phyloP scores from a whole-genome alignment of 257 asterid genomes.

The Fraxinus americana region DNA sequence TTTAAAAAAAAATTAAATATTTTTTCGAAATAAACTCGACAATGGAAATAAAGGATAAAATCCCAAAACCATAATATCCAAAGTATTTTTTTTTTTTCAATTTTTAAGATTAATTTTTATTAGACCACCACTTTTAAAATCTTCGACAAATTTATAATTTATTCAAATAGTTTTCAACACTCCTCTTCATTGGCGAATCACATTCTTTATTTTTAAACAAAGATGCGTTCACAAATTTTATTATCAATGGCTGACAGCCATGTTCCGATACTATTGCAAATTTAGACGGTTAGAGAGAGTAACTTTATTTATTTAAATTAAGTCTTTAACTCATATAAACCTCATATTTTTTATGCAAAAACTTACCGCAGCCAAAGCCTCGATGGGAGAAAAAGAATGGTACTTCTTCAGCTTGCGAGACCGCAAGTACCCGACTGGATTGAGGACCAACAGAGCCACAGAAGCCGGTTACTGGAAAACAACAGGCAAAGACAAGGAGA shows the following conservation, averaged over 20 bases:
- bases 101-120: not conserved
- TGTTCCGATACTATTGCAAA: too few species aligned
- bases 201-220: not conserved
- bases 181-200: not conserved
- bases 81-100: too few species aligned
- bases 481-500: slow-evolving; percentile 86
- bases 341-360: not conserved
- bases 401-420: slow-evolving; percentile 75
- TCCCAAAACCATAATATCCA: not conserved
- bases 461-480: slow-evolving; percentile 91
- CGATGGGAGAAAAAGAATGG: slow-evolving; percentile 92
- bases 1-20: too few species aligned
- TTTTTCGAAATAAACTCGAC: too few species aligned
- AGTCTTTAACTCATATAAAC: not conserved
- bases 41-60: too few species aligned
- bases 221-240: too few species aligned
- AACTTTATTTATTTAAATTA: too few species aligned
- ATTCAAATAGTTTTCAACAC: not conserved
- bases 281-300: too few species aligned
- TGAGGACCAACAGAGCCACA: slow-evolving; percentile 76
- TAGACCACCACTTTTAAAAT: not conserved
- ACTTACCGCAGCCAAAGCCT: slow-evolving; percentile 57
- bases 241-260: too few species aligned
- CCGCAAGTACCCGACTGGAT: slow-evolving; percentile 79
- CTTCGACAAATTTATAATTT: not conserved